Conservation (phyloP, 768 basidiomycete species). For the Agrocybe chaxingu region DNA sequence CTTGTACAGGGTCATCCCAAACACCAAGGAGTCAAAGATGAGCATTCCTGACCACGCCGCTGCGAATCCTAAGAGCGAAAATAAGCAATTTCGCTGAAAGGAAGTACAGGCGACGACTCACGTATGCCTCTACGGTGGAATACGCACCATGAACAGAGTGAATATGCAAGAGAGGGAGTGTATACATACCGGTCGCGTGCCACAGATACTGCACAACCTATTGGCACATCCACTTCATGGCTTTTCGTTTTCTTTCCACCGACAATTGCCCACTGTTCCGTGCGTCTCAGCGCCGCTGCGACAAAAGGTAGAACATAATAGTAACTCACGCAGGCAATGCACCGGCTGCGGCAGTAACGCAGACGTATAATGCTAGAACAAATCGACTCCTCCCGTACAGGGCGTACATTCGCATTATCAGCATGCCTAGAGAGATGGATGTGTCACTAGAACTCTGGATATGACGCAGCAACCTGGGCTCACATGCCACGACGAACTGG, state of each 20-base stretch:
- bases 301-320: background rate
- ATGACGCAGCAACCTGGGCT: constrained; percentile 2
- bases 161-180: background rate
- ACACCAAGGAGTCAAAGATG: constrained; percentile 36
- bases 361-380: constrained; percentile 26
- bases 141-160: background rate
- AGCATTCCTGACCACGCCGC: constrained; percentile 37
- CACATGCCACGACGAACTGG: constrained; percentile 32
- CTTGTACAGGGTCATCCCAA: constrained; percentile 39
- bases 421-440: constrained; percentile 14
- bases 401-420: constrained; percentile 43
- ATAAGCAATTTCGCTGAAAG: background rate
- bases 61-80: constrained; percentile 23
- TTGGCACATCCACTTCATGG: constrained; percentile 12
- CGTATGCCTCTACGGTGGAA: constrained; percentile 18
- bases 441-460: background rate
- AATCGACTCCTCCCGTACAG: constrained; percentile 32
- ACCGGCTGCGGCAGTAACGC: constrained; percentile 19
- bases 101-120: constrained; percentile 9
- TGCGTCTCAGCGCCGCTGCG: background rate
- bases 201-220: constrained; percentile 22
- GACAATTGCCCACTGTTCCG: constrained; percentile 24
- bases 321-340: constrained; percentile 30
- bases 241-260: constrained; percentile 14
- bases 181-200: constrained; percentile 20